Evolutionary conservation across 306 rosid species (phyloP).

Genomic region (Cicer cuneatum): DNA sequence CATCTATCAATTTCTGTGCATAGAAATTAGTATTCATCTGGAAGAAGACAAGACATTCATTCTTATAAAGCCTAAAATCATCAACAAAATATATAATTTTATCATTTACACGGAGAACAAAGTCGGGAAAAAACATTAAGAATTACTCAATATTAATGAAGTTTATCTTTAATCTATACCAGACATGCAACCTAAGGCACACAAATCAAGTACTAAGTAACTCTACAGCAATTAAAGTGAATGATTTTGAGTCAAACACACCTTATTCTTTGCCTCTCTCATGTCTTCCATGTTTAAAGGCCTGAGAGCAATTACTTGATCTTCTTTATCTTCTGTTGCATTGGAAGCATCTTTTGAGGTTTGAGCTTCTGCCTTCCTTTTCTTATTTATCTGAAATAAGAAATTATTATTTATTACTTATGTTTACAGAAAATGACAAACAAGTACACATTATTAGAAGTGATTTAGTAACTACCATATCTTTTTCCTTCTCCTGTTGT

Average conservation of each 20-base stretch:
- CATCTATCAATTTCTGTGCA: not conserved
- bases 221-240: slow-evolving; percentile 12
- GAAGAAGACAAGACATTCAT: too few relatives aligned
- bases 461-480: slow-evolving; percentile 57
- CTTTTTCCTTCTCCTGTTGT: slow-evolving; percentile 74
- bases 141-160: not conserved
- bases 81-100: too few relatives aligned
- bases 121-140: too few relatives aligned
- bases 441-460: not conserved
- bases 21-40: not conserved
- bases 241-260: slow-evolving; percentile 23
- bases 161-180: not conserved
- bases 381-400: slow-evolving; percentile 64
- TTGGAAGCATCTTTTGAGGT: slow-evolving; percentile 55
- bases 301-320: slow-evolving; percentile 58
- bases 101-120: too few relatives aligned
- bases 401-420: slow-evolving; percentile 9
- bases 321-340: slow-evolving; percentile 57
- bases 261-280: slow-evolving; percentile 86
- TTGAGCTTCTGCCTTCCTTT: slow-evolving; percentile 51
- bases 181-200: too few relatives aligned
- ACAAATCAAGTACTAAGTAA: not conserved
- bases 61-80: too few relatives aligned
- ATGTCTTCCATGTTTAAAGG: slow-evolving; percentile 82
- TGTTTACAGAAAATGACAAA: not conserved